phyloP scores from a whole-genome alignment of 2,329 filamentous ascomycete species.

The Lachnellula suecica region DNA sequence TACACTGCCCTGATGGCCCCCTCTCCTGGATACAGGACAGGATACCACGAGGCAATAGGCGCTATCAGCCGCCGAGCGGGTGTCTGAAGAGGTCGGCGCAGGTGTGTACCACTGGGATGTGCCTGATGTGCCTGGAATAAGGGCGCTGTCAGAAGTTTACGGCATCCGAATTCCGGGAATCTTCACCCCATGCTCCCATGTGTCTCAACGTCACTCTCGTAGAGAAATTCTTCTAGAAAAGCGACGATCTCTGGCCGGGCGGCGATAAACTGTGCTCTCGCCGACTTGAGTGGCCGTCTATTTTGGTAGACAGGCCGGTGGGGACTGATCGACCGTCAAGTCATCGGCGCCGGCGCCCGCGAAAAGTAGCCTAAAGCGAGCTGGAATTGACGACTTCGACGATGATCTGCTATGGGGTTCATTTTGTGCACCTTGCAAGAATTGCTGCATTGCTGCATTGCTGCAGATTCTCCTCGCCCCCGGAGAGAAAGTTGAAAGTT shows the following conservation, averaged over 20 bases:
- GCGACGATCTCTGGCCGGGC: background rate
- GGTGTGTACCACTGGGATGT: background rate
- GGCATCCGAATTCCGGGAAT: too few species aligned
- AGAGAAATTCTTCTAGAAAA: too few species aligned
- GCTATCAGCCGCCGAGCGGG: background rate
- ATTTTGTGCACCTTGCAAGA: too few species aligned
- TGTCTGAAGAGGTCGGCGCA: too few species aligned
- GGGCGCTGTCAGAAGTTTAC: background rate
- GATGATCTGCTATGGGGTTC: background rate
- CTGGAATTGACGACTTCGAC: background rate
- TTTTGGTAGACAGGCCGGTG: too few species aligned
- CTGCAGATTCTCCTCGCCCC: too few species aligned
- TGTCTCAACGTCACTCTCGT: too few species aligned
- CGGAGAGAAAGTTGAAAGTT: too few species aligned
- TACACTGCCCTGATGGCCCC: background rate
- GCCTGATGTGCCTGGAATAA: background rate
- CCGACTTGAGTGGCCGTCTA: background rate
- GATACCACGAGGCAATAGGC: background rate
- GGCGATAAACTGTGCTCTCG: background rate
- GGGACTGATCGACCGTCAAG: too few species aligned
- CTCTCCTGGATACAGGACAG: background rate
- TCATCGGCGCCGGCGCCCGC: too few species aligned
- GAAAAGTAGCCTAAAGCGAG: background rate
- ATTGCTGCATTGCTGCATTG: too few species aligned
- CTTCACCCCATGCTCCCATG: background rate